phyloP scores from a whole-genome alignment of 129 eudicot species.

The Chrysanthemum lavandulifolium region DNA sequence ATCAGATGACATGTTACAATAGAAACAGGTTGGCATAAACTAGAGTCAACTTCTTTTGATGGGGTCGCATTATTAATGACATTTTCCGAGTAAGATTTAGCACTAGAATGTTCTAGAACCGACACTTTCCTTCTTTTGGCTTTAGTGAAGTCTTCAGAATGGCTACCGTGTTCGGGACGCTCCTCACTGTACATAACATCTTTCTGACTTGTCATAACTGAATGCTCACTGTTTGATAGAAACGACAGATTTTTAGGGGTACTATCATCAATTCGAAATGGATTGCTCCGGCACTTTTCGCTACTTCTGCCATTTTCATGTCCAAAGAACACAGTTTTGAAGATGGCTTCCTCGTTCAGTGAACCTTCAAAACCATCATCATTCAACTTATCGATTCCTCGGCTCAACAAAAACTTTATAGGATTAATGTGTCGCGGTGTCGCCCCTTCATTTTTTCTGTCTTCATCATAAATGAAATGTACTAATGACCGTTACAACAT shows the following conservation, averaged over 20 bases:
- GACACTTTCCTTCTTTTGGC: conserved; percentile 56
- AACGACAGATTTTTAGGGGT: conserved; percentile 41
- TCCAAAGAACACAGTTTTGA: conserved; percentile 10
- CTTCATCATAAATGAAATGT: not conserved
- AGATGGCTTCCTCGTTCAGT: too few relatives aligned
- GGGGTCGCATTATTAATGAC: conserved; percentile 35
- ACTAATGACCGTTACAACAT: conserved; percentile 14
- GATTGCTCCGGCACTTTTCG: conserved; percentile 47
- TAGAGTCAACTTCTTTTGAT: conserved; percentile 36
- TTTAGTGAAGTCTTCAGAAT: conserved; percentile 22
- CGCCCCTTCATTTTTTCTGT: conserved; percentile 20
- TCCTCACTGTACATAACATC: conserved; percentile 10
- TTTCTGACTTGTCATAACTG: conserved; percentile 6
- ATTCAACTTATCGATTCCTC: too few relatives aligned
- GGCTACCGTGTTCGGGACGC: conserved; percentile 2
- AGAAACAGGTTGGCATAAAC: conserved; percentile 31
- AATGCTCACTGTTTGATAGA: conserved; percentile 34
- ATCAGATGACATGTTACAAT: conserved; percentile 56
- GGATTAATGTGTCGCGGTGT: conserved; percentile 19
- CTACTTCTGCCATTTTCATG: conserved; percentile 35
- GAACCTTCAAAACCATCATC: too few relatives aligned
- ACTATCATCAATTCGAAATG: conserved; percentile 31
- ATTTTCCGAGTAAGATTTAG: conserved; percentile 34
- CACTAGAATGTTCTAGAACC: conserved; percentile 37
- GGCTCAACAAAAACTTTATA: too few relatives aligned